phyloP scores from a whole-genome alignment of 1,139 yeast genomes.

The Geotrichum histeridarum region DNA sequence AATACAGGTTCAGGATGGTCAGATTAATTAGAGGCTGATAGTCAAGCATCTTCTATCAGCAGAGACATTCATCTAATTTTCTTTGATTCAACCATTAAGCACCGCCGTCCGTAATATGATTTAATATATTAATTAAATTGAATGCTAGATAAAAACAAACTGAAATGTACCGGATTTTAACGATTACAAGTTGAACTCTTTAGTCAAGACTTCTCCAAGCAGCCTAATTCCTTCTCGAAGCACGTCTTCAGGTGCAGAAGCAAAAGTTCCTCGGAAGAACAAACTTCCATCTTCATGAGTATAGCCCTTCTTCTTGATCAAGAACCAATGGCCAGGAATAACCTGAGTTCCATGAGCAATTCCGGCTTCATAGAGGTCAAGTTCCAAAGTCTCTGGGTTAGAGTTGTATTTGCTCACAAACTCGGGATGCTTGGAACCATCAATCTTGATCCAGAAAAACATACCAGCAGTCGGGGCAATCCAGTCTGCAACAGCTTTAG shows the following conservation, averaged over 20 bases:
- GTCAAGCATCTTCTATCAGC: too few species aligned
- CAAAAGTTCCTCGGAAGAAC: constrained; percentile 88
- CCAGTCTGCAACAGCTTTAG: constrained; percentile 50
- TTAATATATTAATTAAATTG: too few species aligned
- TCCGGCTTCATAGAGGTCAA: constrained; percentile 57
- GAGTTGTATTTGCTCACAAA: constrained; percentile 48
- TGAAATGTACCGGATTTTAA: too few species aligned
- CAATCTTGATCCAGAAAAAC: constrained; percentile 78
- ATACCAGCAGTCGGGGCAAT: constrained; percentile 76
- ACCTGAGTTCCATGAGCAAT: constrained; percentile 63
- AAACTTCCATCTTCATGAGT: constrained; percentile 47
- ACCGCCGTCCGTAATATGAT: too few species aligned
- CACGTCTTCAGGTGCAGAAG: constrained; percentile 66
- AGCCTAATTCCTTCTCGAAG: constrained; percentile 57
- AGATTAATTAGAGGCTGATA: too few species aligned
- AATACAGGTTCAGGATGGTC: too few species aligned
- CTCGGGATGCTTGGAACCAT: constrained; percentile 74
- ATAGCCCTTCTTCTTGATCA: constrained; percentile 42
- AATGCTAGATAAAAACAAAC: too few species aligned
- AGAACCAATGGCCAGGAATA: constrained; percentile 92
- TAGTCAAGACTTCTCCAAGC: constrained; percentile 53
- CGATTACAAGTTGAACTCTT: constrained; percentile 30
- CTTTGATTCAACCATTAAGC: too few species aligned
- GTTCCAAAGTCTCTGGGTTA: constrained; percentile 61
- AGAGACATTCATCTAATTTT: too few species aligned